phyloP scores from a whole-genome alignment of 2,329 filamentous ascomycete species.

The Pestalotiopsis fici region DNA sequence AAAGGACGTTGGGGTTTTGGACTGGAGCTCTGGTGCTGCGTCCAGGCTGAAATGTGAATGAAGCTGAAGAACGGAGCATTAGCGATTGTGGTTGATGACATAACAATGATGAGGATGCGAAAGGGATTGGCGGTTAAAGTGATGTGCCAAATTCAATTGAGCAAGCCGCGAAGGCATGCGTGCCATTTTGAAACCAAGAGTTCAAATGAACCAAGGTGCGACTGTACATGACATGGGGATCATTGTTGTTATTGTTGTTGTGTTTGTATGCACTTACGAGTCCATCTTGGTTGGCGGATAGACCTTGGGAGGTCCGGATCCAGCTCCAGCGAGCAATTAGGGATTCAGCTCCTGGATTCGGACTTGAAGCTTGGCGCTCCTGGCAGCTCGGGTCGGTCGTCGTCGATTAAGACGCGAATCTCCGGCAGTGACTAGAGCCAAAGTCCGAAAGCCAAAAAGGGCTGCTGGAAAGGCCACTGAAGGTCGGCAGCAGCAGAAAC shows the following conservation, averaged over 20 bases:
- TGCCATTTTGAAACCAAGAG: neutral
- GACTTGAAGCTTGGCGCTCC: neutral
- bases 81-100: conserved; percentile 9
- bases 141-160: neutral
- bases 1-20: conserved; percentile 38
- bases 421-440: neutral
- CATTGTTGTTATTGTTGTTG: neutral
- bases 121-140: neutral
- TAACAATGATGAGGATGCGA: neutral
- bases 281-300: conserved; percentile 33
- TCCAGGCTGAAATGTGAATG: conserved; percentile 55
- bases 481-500: neutral
- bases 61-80: conserved; percentile 41
- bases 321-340: conserved; percentile 12
- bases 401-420: neutral
- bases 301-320: conserved; percentile 25
- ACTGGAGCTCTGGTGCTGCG: conserved; percentile 39
- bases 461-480: neutral
- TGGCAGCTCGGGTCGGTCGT: neutral
- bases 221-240: neutral
- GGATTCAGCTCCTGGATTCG: conserved; percentile 11
- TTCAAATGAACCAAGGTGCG: neutral
- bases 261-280: conserved; percentile 27
- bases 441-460: neutral
- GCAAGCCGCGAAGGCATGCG: neutral